Conservation (phyloP, 129 eudicot genomes). For the Sambucus nigra region DNA sequence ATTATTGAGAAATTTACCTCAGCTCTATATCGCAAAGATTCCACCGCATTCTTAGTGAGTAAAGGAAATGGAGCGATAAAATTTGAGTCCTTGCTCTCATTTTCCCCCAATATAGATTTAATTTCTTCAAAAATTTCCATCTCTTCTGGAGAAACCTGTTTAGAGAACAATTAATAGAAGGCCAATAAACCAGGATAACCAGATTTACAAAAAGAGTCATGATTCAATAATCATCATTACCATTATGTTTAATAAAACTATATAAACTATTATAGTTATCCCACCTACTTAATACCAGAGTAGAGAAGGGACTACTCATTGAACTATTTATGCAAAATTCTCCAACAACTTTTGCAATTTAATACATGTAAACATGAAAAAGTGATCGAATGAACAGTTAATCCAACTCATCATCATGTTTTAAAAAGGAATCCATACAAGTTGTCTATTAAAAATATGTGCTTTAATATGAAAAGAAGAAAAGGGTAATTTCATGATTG, state of each 20-base stretch:
- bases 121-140: slow-evolving; percentile 70
- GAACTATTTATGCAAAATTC: background rate
- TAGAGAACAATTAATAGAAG: background rate
- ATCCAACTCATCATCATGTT: background rate
- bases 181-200: background rate
- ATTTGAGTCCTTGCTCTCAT: slow-evolving; percentile 31
- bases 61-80: slow-evolving; percentile 70
- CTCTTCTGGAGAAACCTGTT: slow-evolving; percentile 82
- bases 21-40: slow-evolving; percentile 84
- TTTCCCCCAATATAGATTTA: slow-evolving; percentile 57
- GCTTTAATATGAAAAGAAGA: background rate
- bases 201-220: background rate
- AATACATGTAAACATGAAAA: background rate
- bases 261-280: too few species aligned
- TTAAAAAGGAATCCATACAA: too few species aligned
- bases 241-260: too few species aligned
- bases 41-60: slow-evolving; percentile 81
- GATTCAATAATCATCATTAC: background rate
- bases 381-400: background rate
- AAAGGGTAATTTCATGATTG: background rate
- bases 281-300: background rate
- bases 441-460: too few species aligned
- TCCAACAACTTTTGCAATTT: background rate
- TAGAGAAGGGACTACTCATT: background rate
- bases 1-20: slow-evolving; percentile 46